Evolutionary conservation across 2,329 filamentous ascomycete species (phyloP), one percentile per base, ranked within the genome.

Genomic region (Paraconiothyrium brasiliense): DNA sequence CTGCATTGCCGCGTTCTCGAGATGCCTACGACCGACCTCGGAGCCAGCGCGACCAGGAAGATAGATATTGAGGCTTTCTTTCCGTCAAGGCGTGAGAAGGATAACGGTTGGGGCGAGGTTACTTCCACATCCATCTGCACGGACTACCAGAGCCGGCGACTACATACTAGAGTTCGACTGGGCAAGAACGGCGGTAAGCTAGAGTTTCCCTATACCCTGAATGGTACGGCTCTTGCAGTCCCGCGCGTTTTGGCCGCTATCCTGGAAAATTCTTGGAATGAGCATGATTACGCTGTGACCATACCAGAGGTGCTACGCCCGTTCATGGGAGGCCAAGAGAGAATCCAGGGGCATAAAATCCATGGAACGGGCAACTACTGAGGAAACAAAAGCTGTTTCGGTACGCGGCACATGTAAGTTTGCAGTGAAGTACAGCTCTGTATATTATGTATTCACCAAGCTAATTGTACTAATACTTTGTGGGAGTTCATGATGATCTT

Each of bases 1-100:
- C 86, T 99, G 35, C 90, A 92, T 76, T 97, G 92, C 74, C 92
- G 94, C 60, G 85, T 99, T 20, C 86, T 99, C 8, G 93, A 97
- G 78, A 98, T 98, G 94, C 94, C 95, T 0, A 86, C 90, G 0
- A 83, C 87, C 0, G 95, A 99, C 78, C 88, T 99, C 0, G 95
- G 95, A 67, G 94, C 95, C 8, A 94, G 91, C 32, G 95, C 95
- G 13, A 86, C 84, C 24, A 87, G 94, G 64, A 99, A 99, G 79
- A 86, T 90, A 67, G 95, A 99, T 77, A 97, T 99, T 58, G 95
- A 99, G 76, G 93, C 92, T 3, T 94, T 90, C 79, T 98, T 99
- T 82, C 95, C 95, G 0, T 94, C 92, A 44, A 87, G 94, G 4
- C 83, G 81, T 54, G 83, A 84, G 30, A 85, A 84, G 58, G 85